Evolutionary conservation across 2,329 filamentous ascomycete genomes (phyloP).

Genomic region (Bipolaris victoriae): DNA sequence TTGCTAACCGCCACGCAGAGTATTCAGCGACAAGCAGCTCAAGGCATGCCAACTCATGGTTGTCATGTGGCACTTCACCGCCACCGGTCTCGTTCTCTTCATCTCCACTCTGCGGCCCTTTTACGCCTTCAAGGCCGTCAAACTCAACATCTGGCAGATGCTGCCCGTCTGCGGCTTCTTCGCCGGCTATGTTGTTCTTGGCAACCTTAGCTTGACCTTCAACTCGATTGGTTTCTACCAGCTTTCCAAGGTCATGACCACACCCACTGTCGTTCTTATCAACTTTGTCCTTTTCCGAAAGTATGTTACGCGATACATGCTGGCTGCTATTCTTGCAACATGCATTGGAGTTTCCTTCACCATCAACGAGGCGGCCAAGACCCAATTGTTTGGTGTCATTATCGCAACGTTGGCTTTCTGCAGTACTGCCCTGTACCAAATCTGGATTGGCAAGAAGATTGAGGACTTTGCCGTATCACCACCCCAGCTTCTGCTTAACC

Average conservation of each 20-base stretch:
- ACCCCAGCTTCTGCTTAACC: conserved; percentile 55
- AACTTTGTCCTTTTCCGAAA: conserved; percentile 54
- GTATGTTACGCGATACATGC: conserved; percentile 50
- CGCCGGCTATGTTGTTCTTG: conserved; percentile 55
- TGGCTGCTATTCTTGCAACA: conserved; percentile 50
- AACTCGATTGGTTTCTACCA: conserved; percentile 58
- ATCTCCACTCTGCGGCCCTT: conserved; percentile 52
- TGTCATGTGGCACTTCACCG: conserved; percentile 57
- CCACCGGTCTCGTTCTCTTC: conserved; percentile 53
- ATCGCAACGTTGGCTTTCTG: conserved; percentile 54
- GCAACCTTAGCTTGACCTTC: conserved; percentile 55
- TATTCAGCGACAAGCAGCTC: conserved; percentile 54
- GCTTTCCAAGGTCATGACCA: conserved; percentile 58
- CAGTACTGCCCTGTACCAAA: conserved; percentile 56
- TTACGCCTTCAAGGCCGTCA: conserved; percentile 54
- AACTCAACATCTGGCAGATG: conserved; percentile 53
- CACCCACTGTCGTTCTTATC: conserved; percentile 54
- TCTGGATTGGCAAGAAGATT: conserved; percentile 59
- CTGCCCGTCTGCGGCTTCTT: conserved; percentile 56
- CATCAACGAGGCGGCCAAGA: conserved; percentile 51
- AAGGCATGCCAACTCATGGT: conserved; percentile 55
- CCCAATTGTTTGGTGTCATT: conserved; percentile 51
- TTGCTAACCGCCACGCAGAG: conserved; percentile 46
- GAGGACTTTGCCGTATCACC: conserved; percentile 54
- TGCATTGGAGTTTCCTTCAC: conserved; percentile 55